Evolutionary conservation across 2,329 filamentous ascomycete genomes (phyloP), one percentile per base, ranked within the genome.

Genomic region (Aspergillus sp.): DNA sequence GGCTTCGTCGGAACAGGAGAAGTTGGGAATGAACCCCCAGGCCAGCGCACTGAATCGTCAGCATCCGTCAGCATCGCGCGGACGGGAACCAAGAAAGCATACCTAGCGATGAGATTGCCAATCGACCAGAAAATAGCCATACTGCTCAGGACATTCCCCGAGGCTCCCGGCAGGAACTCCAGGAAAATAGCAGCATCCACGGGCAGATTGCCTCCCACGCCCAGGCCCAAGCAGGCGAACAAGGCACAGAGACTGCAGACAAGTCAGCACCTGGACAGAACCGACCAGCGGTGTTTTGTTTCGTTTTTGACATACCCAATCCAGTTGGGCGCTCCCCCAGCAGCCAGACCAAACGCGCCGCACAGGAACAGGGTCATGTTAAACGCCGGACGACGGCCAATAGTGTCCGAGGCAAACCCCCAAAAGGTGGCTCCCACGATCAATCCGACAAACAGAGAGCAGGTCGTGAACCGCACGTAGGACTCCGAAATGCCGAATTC

Each of bases 81-180:
- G 26, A 5, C 19, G 19, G 19, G 19, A 19, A 2, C 10, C 4
- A 28, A 4, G 19, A 10, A 29, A 5, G 36, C 12, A 42, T n/a
- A 39, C 32, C 48, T 51, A 33, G 49, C 41, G 45, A 82, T 75
- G 4, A 91, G 74, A 60, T 90, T 86, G 2, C 87, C 88, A 12
- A 93, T 68, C 0, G 86, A 85, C 86, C 88, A 93, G 82, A 85
- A 91, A 4, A 88, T 77, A 2, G 85, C 88, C 5, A 93, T 73
- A 28, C 89, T 71, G 0, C 86, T 91, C 19, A 91, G 73, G 7
- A 90, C 73, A 34, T 80, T 79, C 51, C 80, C 81, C 12, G 79
- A 83, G 0, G 80, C 77, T 48, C 82, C 80, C 0, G 88, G 88
- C 0, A 93, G 69, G 55, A 90, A 90, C 59, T 94, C 88, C 34